These are phyloP conservation scores for Pseudocercospora fuligena DNA, from an alignment of 2,329 filamentous ascomycete genomes.

Conservation along the genomic window DNA sequence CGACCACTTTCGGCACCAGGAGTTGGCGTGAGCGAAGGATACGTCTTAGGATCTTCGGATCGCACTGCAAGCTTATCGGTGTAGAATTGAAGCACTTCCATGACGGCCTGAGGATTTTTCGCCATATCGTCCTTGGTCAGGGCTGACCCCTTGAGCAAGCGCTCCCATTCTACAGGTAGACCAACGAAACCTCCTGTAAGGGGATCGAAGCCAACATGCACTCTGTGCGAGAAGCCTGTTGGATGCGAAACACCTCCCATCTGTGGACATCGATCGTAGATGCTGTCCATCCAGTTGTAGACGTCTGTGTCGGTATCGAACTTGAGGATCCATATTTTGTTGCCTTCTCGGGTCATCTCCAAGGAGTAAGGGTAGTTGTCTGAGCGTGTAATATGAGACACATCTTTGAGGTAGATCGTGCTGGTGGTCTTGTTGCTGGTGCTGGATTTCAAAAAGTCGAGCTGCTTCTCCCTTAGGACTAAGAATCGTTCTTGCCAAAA, in stretches of 20 bases:
- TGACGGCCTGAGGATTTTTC: conserved; percentile 76
- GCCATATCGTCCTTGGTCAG: conserved; percentile 99
- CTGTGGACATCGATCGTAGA: conserved; percentile 93
- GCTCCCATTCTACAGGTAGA: conserved; percentile 94
- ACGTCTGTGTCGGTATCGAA: conserved; percentile 96
- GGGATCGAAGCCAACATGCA: conserved; percentile 97
- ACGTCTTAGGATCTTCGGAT: conserved; percentile 71
- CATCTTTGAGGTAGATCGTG: conserved; percentile 82
- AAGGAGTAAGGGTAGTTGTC: conserved; percentile 92
- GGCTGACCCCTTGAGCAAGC: conserved; percentile 90
- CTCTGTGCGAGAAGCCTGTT: conserved; percentile 95
- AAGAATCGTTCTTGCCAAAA: conserved; percentile 90
- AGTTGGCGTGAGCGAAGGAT: conserved; percentile 70
- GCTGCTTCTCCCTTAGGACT: conserved; percentile 86
- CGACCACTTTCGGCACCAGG: conserved; percentile 57
- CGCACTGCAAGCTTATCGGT: conserved; percentile 77
- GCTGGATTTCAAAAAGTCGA: conserved; percentile 94
- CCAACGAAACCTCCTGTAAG: conserved; percentile 94
- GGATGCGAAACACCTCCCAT: conserved; percentile 99
- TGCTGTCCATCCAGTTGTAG: conserved; percentile 98
- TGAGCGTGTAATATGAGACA: conserved; percentile 86
- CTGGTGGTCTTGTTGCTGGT: conserved; percentile 81
- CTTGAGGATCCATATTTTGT: conserved; percentile 85
- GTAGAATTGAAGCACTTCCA: conserved; percentile 86
- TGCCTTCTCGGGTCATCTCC: conserved; percentile 88